A percentile compares a stretch with the other conserved stretches of the same genome.
These are phyloP conservation scores for Erigeron philadelphicus DNA, from an alignment of 140 eudicot species.

Conservation along the genomic window DNA sequence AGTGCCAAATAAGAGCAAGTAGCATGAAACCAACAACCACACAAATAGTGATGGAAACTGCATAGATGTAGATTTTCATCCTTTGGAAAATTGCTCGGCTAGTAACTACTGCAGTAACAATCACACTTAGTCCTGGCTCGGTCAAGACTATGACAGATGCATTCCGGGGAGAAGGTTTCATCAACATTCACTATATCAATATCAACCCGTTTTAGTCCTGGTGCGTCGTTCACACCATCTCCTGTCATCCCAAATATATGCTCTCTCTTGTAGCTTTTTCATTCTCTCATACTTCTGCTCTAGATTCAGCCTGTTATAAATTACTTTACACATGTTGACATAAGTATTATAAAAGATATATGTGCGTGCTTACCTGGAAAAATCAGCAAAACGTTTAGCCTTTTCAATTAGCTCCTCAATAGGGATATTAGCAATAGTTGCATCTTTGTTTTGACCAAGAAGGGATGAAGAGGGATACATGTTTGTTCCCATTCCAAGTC, in stretches of 20 bases:
- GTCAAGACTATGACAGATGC: conserved; percentile 86
- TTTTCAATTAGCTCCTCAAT: conserved; percentile 83
- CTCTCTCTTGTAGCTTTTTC: conserved; percentile 74
- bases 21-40: conserved; percentile 90
- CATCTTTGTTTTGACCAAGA: conserved; percentile 72
- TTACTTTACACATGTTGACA: background rate
- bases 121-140: conserved; percentile 86
- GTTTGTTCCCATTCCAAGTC: conserved; percentile 89
- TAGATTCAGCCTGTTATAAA: conserved; percentile 26
- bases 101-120: conserved; percentile 74
- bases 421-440: conserved; percentile 51
- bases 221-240: conserved; percentile 94
- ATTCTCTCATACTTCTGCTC: conserved; percentile 92
- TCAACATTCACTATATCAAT: conserved; percentile 88
- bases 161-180: conserved; percentile 81
- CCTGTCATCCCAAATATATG: conserved; percentile 96
- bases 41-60: conserved; percentile 91
- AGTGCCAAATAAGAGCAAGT: conserved; percentile 80
- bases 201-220: conserved; percentile 78
- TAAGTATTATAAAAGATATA: background rate
- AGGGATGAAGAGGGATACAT: conserved; percentile 93
- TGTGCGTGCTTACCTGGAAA: conserved; percentile 58
- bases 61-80: conserved; percentile 92
- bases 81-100: conserved; percentile 91
- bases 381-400: conserved; percentile 93